Percentiles rank a stretch among this genome's conserved stretches.
Conservation (phyloP, 1,139 yeast species). For the Diutina catenulata region DNA sequence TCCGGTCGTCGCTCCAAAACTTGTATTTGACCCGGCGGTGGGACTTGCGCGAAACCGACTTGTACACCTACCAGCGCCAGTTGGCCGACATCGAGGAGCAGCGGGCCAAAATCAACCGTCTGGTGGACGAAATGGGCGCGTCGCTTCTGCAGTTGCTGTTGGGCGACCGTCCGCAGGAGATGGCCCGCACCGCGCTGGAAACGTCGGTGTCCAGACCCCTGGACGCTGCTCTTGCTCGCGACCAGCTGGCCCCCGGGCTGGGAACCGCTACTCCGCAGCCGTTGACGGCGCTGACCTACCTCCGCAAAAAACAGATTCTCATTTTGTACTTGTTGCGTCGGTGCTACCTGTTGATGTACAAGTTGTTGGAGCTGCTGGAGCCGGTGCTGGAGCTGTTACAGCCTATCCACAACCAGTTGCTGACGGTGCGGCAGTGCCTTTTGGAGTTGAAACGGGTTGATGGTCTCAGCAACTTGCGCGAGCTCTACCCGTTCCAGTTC, state of each 20-base stretch:
- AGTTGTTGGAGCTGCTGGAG: conserved; percentile 80
- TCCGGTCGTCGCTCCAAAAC: conserved; percentile 68
- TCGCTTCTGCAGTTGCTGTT: conserved; percentile 17
- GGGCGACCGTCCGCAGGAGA: no score
- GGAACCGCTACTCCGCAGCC: neutral
- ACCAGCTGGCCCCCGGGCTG: neutral
- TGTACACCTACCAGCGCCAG: conserved; percentile 67
- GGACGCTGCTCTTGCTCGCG: no score
- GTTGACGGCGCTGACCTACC: neutral
- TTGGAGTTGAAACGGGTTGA: conserved; percentile 87
- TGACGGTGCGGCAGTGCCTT: conserved; percentile 82
- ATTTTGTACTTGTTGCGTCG: conserved; percentile 73
- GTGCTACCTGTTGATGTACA: conserved; percentile 81
- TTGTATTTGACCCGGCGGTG: conserved; percentile 85
- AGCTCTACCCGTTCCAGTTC: conserved; percentile 89
- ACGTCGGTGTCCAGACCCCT: conserved; percentile 11
- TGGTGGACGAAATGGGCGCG: conserved; percentile 10
- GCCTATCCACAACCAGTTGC: conserved; percentile 84
- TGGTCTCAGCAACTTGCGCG: conserved; percentile 77
- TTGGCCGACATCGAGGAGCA: conserved; percentile 62
- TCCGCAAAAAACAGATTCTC: conserved; percentile 42
- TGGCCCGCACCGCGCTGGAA: conserved; percentile 7
- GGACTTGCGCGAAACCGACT: conserved; percentile 92
- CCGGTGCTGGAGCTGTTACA: conserved; percentile 90
- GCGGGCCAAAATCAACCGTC: conserved; percentile 36